Evolutionary conservation across 202 grass and related monocot genomes (phyloP).

Genomic region (Setaria viridis): DNA sequence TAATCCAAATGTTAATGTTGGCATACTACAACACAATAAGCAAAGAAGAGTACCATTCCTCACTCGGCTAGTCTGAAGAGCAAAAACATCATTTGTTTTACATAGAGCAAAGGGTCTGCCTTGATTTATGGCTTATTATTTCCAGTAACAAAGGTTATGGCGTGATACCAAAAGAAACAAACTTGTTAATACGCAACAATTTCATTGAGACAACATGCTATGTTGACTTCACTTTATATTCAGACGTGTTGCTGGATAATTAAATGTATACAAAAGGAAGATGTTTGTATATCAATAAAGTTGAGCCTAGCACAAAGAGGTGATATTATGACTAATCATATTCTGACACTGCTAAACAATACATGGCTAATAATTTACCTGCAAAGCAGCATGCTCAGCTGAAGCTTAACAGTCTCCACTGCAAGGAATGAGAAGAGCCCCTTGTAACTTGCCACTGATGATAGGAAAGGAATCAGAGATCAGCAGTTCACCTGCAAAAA

Average conservation of each 20-base stretch:
- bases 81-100: slow-evolving; percentile 7
- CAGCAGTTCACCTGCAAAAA: slow-evolving; percentile 51
- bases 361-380: slow-evolving; percentile 42
- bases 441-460: not conserved
- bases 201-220: not conserved
- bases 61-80: slow-evolving; percentile 2
- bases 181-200: not conserved
- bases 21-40: slow-evolving; percentile 21
- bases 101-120: not conserved
- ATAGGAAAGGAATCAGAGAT: slow-evolving; percentile 5
- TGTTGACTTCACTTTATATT: not conserved
- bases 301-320: not conserved
- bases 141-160: not conserved
- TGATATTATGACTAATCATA: slow-evolving; percentile 4
- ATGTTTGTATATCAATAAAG: not conserved
- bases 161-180: not conserved
- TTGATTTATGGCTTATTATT: slow-evolving; percentile 15
- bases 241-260: not conserved
- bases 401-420: not conserved
- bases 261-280: not conserved
- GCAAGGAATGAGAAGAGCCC: not conserved
- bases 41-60: not conserved
- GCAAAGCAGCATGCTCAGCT: slow-evolving; percentile 19
- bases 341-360: not conserved
- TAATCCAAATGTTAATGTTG: not conserved